These are phyloP conservation scores for Diaporthe sp. DNA, from an alignment of 2,329 filamentous ascomycete genomes.

Conservation along the genomic window DNA sequence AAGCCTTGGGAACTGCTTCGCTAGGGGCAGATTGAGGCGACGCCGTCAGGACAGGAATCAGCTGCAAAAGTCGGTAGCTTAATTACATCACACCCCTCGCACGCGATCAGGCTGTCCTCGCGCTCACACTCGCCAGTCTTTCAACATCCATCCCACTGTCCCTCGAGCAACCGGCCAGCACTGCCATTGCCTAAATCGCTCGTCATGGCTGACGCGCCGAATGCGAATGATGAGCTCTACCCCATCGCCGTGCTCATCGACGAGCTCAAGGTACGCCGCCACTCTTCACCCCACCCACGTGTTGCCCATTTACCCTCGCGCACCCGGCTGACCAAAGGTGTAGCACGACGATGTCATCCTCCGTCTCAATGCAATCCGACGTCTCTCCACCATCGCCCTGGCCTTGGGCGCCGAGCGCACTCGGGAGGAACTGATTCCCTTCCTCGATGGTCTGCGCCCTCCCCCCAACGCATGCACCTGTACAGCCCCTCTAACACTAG, in stretches of 20 bases:
- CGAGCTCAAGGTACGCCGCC: conserved; percentile 87
- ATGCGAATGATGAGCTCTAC: conserved; percentile 98
- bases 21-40: conserved; percentile 36
- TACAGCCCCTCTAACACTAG: conserved; percentile 40
- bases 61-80: conserved; percentile 40
- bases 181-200: conserved; percentile 47
- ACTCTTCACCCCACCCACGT: conserved; percentile 1
- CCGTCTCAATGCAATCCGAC: conserved; percentile 97
- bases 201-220: conserved; percentile 89
- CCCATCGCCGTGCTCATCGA: conserved; percentile 99
- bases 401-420: conserved; percentile 96
- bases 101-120: conserved; percentile 38
- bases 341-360: conserved; percentile 99
- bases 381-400: conserved; percentile 97
- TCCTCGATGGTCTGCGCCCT: conserved; percentile 87
- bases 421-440: conserved; percentile 97
- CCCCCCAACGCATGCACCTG: conserved; percentile 35
- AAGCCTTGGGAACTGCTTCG: conserved; percentile 12
- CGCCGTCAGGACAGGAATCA: conserved; percentile 36
- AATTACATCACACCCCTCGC: conserved; percentile 40
- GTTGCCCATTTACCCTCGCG: conserved; percentile 10
- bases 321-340: conserved; percentile 45
- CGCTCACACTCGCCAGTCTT: conserved; percentile 32
- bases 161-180: conserved; percentile 30
- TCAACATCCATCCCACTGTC: conserved; percentile 14